Conservation (phyloP, 2,329 filamentous ascomycete species). For the Aspergillus tanneri region DNA sequence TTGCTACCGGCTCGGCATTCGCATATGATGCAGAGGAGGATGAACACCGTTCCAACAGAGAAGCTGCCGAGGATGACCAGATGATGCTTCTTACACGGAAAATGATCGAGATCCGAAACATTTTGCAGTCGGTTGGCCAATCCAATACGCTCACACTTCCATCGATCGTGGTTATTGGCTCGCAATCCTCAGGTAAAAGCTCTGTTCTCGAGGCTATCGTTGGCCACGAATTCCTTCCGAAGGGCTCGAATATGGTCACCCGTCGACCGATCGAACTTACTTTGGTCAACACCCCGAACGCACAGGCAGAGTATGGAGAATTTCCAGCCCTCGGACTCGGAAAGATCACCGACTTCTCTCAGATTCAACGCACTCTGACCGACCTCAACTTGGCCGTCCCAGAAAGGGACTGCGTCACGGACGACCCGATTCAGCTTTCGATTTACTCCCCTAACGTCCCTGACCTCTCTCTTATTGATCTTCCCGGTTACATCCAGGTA, state of each 20-base stretch:
- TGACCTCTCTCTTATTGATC: constrained; percentile 90
- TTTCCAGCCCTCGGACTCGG: constrained; percentile 89
- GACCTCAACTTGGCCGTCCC: constrained; percentile 93
- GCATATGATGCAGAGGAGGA: constrained; percentile 69
- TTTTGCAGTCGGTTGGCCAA: constrained; percentile 88
- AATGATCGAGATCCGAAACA: constrained; percentile 97
- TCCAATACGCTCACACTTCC: constrained; percentile 83
- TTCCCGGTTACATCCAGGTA: constrained; percentile 97
- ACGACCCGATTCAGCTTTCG: constrained; percentile 92
- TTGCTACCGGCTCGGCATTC: constrained; percentile 72
- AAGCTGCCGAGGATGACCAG: constrained; percentile 83
- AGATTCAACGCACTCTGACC: constrained; percentile 86
- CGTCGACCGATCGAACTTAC: constrained; percentile 93
- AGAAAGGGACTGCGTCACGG: constrained; percentile 85
- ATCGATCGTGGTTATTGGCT: constrained; percentile 98
- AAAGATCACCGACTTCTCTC: constrained; percentile 80
- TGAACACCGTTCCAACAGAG: constrained; percentile 59
- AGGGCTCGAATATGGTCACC: constrained; percentile 99
- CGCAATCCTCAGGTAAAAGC: constrained; percentile 96
- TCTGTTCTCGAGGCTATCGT: constrained; percentile 96
- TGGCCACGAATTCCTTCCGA: constrained; percentile 94
- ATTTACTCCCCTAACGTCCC: constrained; percentile 96
- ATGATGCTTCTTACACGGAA: constrained; percentile 99
- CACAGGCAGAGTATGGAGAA: constrained; percentile 86
- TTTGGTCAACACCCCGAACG: constrained; percentile 88